Percentiles rank a stretch among this genome's conserved stretches.
Evolutionary conservation across 768 basidiomycete species (phyloP).

Genomic region (Auricularia heimuer): DNA sequence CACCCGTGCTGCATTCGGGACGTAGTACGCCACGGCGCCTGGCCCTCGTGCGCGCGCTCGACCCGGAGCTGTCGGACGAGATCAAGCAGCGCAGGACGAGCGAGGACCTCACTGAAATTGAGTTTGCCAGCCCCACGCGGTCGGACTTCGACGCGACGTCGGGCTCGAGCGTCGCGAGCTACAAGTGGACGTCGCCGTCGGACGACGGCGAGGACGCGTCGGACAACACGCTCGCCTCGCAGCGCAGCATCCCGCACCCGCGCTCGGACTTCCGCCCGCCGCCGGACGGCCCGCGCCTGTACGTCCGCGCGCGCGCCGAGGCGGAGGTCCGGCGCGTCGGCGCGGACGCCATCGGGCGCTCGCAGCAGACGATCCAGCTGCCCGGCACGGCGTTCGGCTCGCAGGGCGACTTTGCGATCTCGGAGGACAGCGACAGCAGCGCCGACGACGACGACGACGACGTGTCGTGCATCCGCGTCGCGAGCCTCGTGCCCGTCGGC

Average conservation of each 20-base stretch:
- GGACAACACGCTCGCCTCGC: background rate
- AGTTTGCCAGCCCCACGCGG: background rate
- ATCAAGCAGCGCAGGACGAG: background rate
- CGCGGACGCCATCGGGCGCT: background rate
- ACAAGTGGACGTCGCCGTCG: background rate
- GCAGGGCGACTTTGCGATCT: background rate
- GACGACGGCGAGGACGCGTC: background rate
- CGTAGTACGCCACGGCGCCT: background rate
- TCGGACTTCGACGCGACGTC: background rate
- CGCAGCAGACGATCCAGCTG: background rate
- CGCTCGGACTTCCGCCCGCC: background rate
- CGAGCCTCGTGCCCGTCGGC: background rate
- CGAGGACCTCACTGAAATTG: background rate
- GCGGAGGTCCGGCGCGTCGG: background rate
- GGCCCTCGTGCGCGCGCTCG: background rate
- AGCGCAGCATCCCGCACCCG: background rate
- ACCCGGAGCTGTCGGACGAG: background rate
- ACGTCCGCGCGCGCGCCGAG: background rate
- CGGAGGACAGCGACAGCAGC: background rate
- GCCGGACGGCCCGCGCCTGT: background rate
- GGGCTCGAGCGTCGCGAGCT: background rate
- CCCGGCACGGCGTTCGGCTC: background rate
- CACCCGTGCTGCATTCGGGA: background rate
- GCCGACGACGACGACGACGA: background rate
- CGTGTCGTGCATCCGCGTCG: background rate